Conservation (phyloP, 2,329 filamentous ascomycete species). For the Trichoderma sp. region DNA sequence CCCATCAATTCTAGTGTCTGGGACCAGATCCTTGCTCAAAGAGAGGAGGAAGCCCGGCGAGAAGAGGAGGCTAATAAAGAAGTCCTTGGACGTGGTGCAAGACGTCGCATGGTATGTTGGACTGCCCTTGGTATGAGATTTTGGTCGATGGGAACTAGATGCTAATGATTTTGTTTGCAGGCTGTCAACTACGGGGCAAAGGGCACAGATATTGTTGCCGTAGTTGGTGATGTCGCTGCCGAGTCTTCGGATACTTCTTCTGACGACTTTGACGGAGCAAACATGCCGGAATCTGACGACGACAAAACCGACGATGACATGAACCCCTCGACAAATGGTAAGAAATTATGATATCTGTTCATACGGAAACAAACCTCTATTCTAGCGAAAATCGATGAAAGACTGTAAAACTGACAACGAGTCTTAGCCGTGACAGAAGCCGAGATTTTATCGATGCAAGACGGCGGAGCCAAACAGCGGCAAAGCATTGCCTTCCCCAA, state of each 20-base stretch:
- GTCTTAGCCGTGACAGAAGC: slow-evolving; percentile 30
- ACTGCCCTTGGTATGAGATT: background rate
- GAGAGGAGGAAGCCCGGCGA: slow-evolving; percentile 74
- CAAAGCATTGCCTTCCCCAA: slow-evolving; percentile 4
- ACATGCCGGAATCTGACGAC: slow-evolving; percentile 25
- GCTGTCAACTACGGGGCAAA: slow-evolving; percentile 38
- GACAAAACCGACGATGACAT: slow-evolving; percentile 33
- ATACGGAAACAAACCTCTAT: slow-evolving; percentile 23
- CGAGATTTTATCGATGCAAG: slow-evolving; percentile 22
- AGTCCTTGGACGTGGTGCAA: slow-evolving; percentile 80
- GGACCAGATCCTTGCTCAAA: slow-evolving; percentile 84
- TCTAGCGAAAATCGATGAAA: slow-evolving; percentile 25
- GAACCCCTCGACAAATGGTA: slow-evolving; percentile 34
- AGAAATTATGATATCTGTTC: slow-evolving; percentile 30
- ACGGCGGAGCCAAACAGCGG: slow-evolving; percentile 9
- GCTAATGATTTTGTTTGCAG: slow-evolving; percentile 28
- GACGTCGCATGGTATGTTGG: slow-evolving; percentile 53
- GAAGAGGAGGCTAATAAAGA: slow-evolving; percentile 67
- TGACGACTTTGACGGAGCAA: slow-evolving; percentile 35
- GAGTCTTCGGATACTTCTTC: slow-evolving; percentile 36
- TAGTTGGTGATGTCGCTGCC: slow-evolving; percentile 29
- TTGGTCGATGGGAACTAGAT: background rate
- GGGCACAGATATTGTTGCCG: slow-evolving; percentile 21
- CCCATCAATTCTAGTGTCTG: slow-evolving; percentile 70
- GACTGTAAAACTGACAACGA: slow-evolving; percentile 35